A percentile compares a stretch with the other conserved stretches of the same genome.
Conservation (phyloP, 1,139 yeast genomes). For the Candida glucosophila region DNA sequence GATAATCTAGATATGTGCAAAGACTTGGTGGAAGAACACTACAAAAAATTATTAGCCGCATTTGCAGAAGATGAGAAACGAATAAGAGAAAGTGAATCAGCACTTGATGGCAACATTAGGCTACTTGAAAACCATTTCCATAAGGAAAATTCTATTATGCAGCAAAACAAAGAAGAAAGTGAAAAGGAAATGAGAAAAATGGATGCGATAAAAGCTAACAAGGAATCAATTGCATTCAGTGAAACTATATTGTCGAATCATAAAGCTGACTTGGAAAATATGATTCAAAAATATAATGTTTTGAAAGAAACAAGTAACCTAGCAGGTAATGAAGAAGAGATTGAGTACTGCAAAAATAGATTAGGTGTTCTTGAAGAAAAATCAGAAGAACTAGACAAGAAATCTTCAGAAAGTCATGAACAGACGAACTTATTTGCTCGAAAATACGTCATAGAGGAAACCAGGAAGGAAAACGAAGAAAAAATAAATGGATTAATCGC, state of each 20-base stretch:
- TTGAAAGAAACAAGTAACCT: slow-evolving; percentile 18
- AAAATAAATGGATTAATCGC: slow-evolving; percentile 2
- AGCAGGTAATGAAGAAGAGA: slow-evolving; percentile 22
- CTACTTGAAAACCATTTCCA: too few species aligned
- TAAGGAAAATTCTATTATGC: slow-evolving; percentile 34
- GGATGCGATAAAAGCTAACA: slow-evolving; percentile 18
- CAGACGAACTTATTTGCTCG: slow-evolving; percentile 55
- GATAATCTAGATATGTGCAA: slow-evolving; percentile 11
- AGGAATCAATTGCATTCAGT: slow-evolving; percentile 36
- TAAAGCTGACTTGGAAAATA: too few species aligned
- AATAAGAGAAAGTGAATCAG: too few species aligned
- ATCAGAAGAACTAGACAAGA: slow-evolving; percentile 44
- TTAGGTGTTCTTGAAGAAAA: slow-evolving; percentile 41
- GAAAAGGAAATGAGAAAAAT: slow-evolving; percentile 21
- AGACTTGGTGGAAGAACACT: slow-evolving; percentile 23
- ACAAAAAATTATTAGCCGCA: too few species aligned
- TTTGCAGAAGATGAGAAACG: too few species aligned
- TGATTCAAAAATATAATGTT: too few species aligned
- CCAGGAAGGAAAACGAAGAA: slow-evolving; percentile 5
- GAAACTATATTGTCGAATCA: too few species aligned
- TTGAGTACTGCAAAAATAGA: slow-evolving; percentile 28
- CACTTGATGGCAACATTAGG: too few species aligned
- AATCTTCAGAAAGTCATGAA: slow-evolving; percentile 42
- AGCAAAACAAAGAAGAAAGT: slow-evolving; percentile 25
- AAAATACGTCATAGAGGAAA: slow-evolving; percentile 24